Evolutionary conservation across 441 rosid species (phyloP).

Genomic region (Biscutella laevigata): DNA sequence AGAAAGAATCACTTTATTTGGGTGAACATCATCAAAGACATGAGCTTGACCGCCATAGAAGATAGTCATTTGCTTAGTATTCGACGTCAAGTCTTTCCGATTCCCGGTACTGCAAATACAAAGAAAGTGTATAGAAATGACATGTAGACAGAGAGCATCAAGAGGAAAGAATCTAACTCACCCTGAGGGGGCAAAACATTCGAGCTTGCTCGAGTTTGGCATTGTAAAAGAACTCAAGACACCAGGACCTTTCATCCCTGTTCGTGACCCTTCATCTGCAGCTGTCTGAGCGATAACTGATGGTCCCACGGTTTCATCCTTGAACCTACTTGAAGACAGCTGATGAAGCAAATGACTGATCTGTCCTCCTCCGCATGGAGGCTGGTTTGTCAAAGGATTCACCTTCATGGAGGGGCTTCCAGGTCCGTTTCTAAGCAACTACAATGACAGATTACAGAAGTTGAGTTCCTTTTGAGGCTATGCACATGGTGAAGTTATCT

Average conservation of each 20-base stretch:
- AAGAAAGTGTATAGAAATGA: constrained; percentile 2
- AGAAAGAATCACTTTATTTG: constrained; percentile 51
- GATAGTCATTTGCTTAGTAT: constrained; percentile 81
- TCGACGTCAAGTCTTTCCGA: constrained; percentile 44
- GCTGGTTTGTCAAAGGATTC: constrained; percentile 26
- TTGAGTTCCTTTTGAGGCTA: background rate
- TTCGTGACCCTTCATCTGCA: constrained; percentile 98
- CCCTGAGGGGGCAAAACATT: constrained; percentile 54
- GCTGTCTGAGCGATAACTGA: constrained; percentile 62
- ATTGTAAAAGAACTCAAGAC: constrained; percentile 39
- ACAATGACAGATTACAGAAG: constrained; percentile 13
- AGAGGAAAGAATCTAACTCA: constrained; percentile 25
- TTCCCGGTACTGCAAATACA: constrained; percentile 26
- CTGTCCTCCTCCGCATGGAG: constrained; percentile 41
- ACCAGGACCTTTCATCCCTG: constrained; percentile 76
- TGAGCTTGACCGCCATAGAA: constrained; percentile 98
- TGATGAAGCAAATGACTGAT: constrained; percentile 58
- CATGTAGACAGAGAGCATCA: constrained; percentile 9
- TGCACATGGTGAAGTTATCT: constrained; percentile 11
- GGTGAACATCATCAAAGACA: constrained; percentile 94
- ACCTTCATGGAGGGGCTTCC: constrained; percentile 24
- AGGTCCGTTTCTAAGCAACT: constrained; percentile 58
- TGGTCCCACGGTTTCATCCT: constrained; percentile 38
- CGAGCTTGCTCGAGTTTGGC: constrained; percentile 53
- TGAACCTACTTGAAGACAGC: constrained; percentile 49